Evolutionary conservation across 257 asterid genomes (phyloP).

Genomic region (Rubia yunnanensis): DNA sequence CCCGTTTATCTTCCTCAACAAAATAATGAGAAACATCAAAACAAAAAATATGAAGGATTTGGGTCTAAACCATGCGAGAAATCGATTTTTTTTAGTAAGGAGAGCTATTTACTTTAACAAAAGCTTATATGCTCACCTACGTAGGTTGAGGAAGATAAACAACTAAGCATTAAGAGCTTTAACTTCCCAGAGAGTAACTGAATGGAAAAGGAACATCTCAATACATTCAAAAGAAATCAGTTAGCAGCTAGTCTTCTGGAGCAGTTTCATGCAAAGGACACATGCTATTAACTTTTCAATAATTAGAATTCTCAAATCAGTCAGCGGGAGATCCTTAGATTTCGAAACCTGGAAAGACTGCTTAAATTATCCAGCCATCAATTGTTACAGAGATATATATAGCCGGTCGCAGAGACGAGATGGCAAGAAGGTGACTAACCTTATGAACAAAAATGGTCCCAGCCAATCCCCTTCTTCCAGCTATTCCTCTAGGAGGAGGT

Average conservation of each 20-base stretch:
- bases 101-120: neutral
- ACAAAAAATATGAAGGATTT: neutral
- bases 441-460: conserved; percentile 92
- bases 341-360: neutral
- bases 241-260: neutral
- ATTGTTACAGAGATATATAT: conserved; percentile 1
- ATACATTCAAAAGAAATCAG: neutral
- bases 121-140: neutral
- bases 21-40: neutral
- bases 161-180: neutral
- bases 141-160: neutral
- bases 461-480: conserved; percentile 99
- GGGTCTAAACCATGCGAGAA: neutral
- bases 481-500: conserved; percentile 99
- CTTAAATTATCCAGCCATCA: neutral
- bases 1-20: neutral
- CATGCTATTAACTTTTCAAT: neutral
- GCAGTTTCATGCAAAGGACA: neutral
- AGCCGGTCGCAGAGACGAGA: conserved; percentile 14
- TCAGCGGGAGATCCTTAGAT: neutral
- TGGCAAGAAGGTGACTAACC: conserved; percentile 30
- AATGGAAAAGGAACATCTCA: neutral
- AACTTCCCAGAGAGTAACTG: neutral
- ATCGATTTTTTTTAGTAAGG: neutral
- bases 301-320: neutral